These are phyloP conservation scores for Microcos paniculata DNA, from an alignment of 345 rosid genomes.

Conservation along the genomic window DNA sequence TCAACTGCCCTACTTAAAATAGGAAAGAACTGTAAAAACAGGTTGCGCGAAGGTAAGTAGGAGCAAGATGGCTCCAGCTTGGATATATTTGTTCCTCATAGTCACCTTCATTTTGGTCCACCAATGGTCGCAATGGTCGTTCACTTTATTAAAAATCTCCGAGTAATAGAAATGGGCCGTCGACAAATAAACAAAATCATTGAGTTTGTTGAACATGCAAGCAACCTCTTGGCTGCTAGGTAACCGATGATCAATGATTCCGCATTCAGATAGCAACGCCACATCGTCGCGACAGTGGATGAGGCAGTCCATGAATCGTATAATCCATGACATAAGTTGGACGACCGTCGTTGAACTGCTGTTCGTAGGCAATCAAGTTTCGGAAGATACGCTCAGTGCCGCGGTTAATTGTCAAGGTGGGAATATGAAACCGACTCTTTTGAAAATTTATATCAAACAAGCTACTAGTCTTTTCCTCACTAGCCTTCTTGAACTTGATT, in stretches of 20 bases:
- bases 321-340: neutral
- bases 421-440: slow-evolving; percentile 1
- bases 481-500: no score
- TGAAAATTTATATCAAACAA: slow-evolving; percentile 18
- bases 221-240: neutral
- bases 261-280: neutral
- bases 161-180: neutral
- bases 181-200: neutral
- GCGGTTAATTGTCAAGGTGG: neutral
- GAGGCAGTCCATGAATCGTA: slow-evolving; percentile 2
- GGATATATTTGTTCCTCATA: neutral
- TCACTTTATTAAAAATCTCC: neutral
- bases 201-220: neutral
- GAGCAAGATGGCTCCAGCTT: neutral
- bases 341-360: no score
- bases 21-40: neutral
- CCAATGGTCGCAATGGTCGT: neutral
- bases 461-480: no score
- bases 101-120: neutral
- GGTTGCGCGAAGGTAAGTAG: neutral
- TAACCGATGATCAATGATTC: neutral
- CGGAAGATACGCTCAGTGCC: slow-evolving; percentile 3
- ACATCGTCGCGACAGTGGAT: neutral
- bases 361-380: neutral
- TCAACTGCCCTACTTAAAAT: neutral